These are phyloP conservation scores for Salix arbutifolia DNA, from an alignment of 345 rosid species.

Conservation along the genomic window DNA sequence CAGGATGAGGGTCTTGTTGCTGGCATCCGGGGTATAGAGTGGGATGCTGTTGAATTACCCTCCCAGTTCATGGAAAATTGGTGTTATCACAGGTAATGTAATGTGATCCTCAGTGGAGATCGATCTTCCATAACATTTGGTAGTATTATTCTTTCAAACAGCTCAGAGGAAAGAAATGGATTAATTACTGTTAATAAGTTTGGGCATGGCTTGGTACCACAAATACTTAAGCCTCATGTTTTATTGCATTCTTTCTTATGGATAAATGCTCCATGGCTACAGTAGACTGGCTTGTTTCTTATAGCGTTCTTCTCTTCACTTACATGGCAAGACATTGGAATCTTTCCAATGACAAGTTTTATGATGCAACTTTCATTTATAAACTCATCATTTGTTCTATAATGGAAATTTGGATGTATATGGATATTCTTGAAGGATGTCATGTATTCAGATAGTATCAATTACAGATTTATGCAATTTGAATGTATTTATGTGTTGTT, in stretches of 20 bases:
- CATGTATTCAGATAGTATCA: neutral
- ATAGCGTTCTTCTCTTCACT: neutral
- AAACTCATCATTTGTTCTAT: neutral
- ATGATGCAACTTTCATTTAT: neutral
- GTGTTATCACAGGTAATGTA: constrained; percentile 87
- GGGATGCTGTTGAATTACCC: constrained; percentile 96
- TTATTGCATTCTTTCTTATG: neutral
- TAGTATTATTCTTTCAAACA: neutral
- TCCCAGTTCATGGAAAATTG: constrained; percentile 98
- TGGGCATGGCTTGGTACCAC: neutral
- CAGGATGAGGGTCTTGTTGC: constrained; percentile 87
- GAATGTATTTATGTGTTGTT: constrained; percentile 9
- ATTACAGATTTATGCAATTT: neutral
- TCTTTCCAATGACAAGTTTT: neutral
- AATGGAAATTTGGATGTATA: neutral
- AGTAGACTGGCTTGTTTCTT: neutral
- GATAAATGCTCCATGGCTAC: neutral
- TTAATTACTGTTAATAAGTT: neutral
- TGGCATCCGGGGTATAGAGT: constrained; percentile 81
- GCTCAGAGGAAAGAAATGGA: neutral
- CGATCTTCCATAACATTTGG: neutral
- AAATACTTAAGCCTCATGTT: neutral
- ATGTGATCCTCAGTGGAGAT: neutral
- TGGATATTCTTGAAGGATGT: neutral
- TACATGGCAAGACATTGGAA: neutral